phyloP scores from a whole-genome alignment of 164 flowering plant genomes.

The Cinnamomum micranthum region DNA sequence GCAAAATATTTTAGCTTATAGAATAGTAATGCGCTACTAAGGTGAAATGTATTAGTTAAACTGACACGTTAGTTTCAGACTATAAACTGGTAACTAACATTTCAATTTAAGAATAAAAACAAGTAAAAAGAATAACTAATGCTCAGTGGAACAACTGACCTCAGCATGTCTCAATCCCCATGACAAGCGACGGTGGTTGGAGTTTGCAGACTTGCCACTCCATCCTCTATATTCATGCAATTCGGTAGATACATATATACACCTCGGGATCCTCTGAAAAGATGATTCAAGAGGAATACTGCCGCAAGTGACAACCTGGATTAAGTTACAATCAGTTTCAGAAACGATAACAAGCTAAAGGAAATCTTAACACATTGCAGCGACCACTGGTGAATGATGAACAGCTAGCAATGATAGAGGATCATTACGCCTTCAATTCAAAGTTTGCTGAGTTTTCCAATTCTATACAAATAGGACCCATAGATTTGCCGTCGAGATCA shows the following conservation, averaged over 20 bases:
- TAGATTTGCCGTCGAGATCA: not conserved
- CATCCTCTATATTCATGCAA: slow-evolving; percentile 80
- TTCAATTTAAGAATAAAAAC: too few relatives aligned
- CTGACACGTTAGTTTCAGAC: too few relatives aligned
- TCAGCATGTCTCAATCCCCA: slow-evolving; percentile 90
- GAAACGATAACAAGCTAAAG: not conserved
- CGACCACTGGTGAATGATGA: not conserved
- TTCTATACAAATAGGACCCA: not conserved
- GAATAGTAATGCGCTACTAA: too few relatives aligned
- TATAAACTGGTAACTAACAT: too few relatives aligned
- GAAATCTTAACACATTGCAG: slow-evolving; percentile 1
- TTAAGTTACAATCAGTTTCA: not conserved
- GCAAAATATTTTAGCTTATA: too few relatives aligned
- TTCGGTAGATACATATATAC: slow-evolving; percentile 85
- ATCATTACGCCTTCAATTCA: not conserved
- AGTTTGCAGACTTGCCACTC: slow-evolving; percentile 81
- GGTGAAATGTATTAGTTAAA: too few relatives aligned
- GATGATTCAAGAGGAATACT: slow-evolving; percentile 88
- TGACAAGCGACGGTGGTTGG: slow-evolving; percentile 68
- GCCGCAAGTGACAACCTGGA: slow-evolving; percentile 97
- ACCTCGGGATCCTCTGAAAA: slow-evolving; percentile 78
- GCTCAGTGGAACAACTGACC: slow-evolving; percentile 41
- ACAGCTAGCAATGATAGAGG: not conserved
- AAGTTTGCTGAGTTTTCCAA: not conserved
- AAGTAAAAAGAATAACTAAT: too few relatives aligned